Evolutionary conservation across 2,329 filamentous ascomycete species (phyloP), one percentile per base, ranked within the genome.

Genomic region (Botrytis byssoidea): DNA sequence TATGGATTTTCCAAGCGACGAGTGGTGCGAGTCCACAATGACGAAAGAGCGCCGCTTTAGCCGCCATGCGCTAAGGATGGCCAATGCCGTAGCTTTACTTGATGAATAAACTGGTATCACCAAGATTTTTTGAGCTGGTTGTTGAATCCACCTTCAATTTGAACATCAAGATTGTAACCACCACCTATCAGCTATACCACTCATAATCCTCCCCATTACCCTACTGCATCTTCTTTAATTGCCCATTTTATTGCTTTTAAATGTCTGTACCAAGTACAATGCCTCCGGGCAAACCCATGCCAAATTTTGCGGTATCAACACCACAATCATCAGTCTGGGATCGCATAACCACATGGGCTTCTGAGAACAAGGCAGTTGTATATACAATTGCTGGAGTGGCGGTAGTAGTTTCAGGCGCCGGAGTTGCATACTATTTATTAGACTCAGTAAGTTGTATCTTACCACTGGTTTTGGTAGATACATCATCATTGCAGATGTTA

Each of bases 321-420:
- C 75, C 80, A 76, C 76, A 78, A 72, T 80, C 79, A 72, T 80
- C 79, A 65, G 76, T 80, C 32, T 97, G 94, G 94, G 93, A 97
- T 83, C 92, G 95, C 80, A 86, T 98, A 84, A 92, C 94, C 77
- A 91, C 87, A 81, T 99, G 96, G 95, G 94, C 93, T 22, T 93
- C 94, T 3, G 95, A 98, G 83, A 95, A 99, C 85, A 98, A 98
- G 86, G 92, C 93, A 66, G 88, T 95, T 72, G 95, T 97, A 76
- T 99, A 98, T 84, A 98, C 96, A 78, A 93, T 98, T 84, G 96
- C 95, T 73, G 96, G 96, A 80, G 93, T 97, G 74, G 95, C 95
- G 71, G 89, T 97, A 66, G 94, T 98, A 61, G 93, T 97, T 73
- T 96, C 94, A 22, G 93, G 93, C 75, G 95, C 95, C 48, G 95